Evolutionary conservation across 179 eudicot species (phyloP), one percentile per base, ranked within the genome.

Genomic region (Spinacia oleracea): DNA sequence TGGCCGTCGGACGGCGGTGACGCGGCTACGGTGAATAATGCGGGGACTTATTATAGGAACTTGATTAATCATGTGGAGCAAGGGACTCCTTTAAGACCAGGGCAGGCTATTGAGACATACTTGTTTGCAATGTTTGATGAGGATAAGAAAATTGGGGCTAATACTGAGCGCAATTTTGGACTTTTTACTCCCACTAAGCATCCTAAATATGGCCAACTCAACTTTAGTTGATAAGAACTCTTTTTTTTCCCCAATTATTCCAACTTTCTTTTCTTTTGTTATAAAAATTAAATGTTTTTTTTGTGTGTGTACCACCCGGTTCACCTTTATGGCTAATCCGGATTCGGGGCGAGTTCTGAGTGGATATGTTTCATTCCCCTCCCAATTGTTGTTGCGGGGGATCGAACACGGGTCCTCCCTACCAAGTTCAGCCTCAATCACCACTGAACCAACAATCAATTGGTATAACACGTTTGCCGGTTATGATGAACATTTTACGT

Each of bases 161-260:
- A 53, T 6, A 59, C 67, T 38, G 89, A 88, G 80, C 77, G 60
- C 35, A 75, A 84, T 82, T 88, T 86, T 43, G 89, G 91, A 18
- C 78, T 88, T 0, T 88, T 88, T 55, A 46, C 45, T 0, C 81
- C 86, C 18, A 50, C 50, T 78, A 70, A 81, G 70, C 76, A 59
- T 38, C 73, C 86, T 7, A 88, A 88, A 75, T 88, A 86, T 59
- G 76, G 76, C 35, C 63, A 42, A 31, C 75, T 87, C 58, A 53
- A 40, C 31, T 84, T 86, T 63, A 65, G 66, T 29, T 62, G 6
- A 65, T 65, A 53, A 53, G n/a, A n/a, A n/a, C n/a, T 51, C 4
- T 27, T 27, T 60, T 29, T 60, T 12, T 12, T 60, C 4, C 12
- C 12, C 14, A 9, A 25, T 23, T 0, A 23, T 60, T 59, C 25